Evolutionary conservation across 2,329 filamentous ascomycete species (phyloP).

Genomic region (Geosmithia putterillii): DNA sequence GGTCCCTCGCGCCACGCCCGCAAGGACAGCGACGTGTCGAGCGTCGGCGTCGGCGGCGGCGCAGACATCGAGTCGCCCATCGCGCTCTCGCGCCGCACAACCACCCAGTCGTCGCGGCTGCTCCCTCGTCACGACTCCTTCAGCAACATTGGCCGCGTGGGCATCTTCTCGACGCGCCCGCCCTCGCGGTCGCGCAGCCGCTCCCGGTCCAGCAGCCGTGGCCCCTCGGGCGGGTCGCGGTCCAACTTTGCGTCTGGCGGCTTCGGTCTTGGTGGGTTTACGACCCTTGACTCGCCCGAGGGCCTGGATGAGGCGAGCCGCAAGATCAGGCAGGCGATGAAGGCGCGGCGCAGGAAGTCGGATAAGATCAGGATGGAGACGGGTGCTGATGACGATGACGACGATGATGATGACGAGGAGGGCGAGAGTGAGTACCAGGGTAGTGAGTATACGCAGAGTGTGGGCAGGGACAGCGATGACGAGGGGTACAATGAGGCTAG

Average conservation of each 20-base stretch:
- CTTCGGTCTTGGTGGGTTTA: conserved; percentile 61
- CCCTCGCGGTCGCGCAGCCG: no score
- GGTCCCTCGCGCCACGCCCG: background rate
- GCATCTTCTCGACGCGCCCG: conserved; percentile 81
- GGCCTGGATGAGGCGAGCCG: conserved; percentile 73
- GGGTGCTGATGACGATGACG: conserved; percentile 18
- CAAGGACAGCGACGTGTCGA: conserved; percentile 37
- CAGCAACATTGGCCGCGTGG: conserved; percentile 74
- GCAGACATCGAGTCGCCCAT: no score
- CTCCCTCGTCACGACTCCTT: conserved; percentile 86
- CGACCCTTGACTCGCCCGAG: conserved; percentile 50
- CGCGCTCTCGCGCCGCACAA: conserved; percentile 33
- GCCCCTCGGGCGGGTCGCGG: conserved; percentile 56
- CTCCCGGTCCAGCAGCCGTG: conserved; percentile 61
- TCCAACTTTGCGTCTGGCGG: conserved; percentile 47
- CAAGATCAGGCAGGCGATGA: conserved; percentile 79
- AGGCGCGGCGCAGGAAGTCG: conserved; percentile 44
- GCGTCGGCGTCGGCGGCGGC: conserved; percentile 18
- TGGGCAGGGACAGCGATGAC: no score
- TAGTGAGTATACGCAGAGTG: no score
- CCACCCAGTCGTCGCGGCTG: conserved; percentile 37
- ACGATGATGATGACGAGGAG: conserved; percentile 27
- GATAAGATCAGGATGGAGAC: conserved; percentile 23
- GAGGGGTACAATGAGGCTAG: conserved; percentile 25
- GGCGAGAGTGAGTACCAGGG: no score